Base-by-base conservation (phyloP, 352 stramenopile species). In the Phytopythium vexans region DNA sequence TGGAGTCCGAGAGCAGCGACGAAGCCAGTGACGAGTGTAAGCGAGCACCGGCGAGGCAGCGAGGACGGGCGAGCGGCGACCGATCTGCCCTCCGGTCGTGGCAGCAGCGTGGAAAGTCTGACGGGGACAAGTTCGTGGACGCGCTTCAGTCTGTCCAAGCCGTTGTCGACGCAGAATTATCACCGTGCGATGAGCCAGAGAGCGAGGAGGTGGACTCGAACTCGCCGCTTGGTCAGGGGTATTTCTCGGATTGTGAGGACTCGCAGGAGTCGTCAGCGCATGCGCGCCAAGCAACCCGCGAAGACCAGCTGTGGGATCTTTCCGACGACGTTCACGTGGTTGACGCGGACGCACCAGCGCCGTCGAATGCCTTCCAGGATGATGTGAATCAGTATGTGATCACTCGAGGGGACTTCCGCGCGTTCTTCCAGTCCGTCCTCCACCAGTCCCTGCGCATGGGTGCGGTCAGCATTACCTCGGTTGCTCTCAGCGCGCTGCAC, bases 401-500 rank as follows among this genome's bases (percentile, higher is more conserved):
- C 35, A 61, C 85, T 9, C 71, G 82, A 16, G 67, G 83, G 48
- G 58, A 66, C 3, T 88, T 93, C n/a, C 49, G 70, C n/a, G 48
- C 64, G 3, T 37, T 91, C n/a, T 84, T 86, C 31, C 68, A 63
- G 8, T 51, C 56, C 16, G 48, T 71, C 1, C 59, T 88, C 12
- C 52, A 53, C 11, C 58, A 73, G 32, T 58, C 57, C 31, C n/a
- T 77, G 46, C 60, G 56, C 49, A 42, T 72, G 35, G 65, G 68
- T 10, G 65, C 72, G 43, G 53, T 86, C 8, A 60, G 70, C 8
- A 86, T 93, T 56, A 88, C 65, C 43, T 69, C 77, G 0, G 80
- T 89, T 6, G 85, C 81, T 3, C 59, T 93, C 7, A 92, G 81
- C 41, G 82, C 79, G 5, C 56, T 94, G 8, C 85, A 94, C 60